Evolutionary conservation across 768 basidiomycete species (phyloP), one percentile per base, ranked within the genome.

Genomic region (Xerocomus potaroensis): DNA sequence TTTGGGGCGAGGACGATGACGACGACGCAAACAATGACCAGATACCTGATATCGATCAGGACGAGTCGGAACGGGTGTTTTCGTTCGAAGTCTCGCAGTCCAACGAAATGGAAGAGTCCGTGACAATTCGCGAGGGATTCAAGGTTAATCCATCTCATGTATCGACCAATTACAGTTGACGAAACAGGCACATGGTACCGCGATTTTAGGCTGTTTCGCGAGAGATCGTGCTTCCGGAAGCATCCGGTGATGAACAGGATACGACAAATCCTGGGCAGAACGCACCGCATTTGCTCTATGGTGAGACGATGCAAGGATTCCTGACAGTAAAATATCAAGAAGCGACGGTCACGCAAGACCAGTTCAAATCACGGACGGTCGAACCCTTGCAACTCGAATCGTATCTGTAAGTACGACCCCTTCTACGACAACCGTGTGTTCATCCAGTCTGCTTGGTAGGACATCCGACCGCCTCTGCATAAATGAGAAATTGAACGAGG

Each of bases 81-180:
- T 70, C 69, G 0, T 83, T 78, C 44, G 72, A 76, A 36, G 80
- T 83, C 0, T 60, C 69, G 0, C 78, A 81, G 57, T 78, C 73
- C 6, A 71, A 70, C 15, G 77, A 80, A 38, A 75, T 80, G 50
- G 77, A 78, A 43, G 80, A 80, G 53, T 66, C 68, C 5, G 76
- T 78, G 2, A 57, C 60, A 1, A 56, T 64, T 8, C 66, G 68
- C 14, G 61, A 65, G 4, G 79, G 79, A 0, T 80, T 80, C 54
- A 64, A 59, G 53, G 80, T 79, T 12, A 54, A 11, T 63, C 14
- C 4, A n/a, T 27, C 7, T 41, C 39, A 1, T 3, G 15, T 10
- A 14, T 0, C 8, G 18, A 3, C 2, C 19, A 12, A 0, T 27
- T 14, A 26, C 1, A 8, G 12, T 23, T 45, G 36, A 54, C 26